phyloP scores from a whole-genome alignment of 1,284 basidiomycete species.

The Cryptococcus sp. region DNA sequence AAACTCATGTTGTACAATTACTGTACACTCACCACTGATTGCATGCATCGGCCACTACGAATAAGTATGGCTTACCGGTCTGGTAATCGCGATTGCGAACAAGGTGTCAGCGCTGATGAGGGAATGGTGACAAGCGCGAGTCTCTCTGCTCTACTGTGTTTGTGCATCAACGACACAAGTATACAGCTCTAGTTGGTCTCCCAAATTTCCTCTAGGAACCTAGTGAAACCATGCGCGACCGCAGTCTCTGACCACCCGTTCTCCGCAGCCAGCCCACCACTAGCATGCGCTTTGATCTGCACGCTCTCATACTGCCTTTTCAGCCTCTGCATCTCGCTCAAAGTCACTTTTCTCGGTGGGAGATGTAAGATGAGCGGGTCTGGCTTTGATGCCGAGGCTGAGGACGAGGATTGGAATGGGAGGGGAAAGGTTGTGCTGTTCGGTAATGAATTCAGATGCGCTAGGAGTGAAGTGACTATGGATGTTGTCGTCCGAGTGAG shows the following conservation, averaged over 20 bases:
- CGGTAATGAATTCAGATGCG: constrained; percentile 59
- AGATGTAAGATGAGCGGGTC: constrained; percentile 11
- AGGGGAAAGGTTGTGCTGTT: constrained; percentile 58
- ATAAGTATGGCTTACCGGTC: no score
- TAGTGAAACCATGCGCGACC: constrained; percentile 71
- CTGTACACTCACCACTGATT: no score
- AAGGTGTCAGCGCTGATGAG: not conserved
- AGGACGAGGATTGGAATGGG: constrained; percentile 54
- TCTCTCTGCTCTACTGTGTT: not conserved
- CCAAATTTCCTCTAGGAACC: constrained; percentile 69
- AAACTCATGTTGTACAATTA: no score
- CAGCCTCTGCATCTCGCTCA: constrained; percentile 79
- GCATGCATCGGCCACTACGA: no score
- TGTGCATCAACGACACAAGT: not conserved
- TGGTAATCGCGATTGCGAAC: not conserved
- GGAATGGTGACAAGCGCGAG: not conserved
- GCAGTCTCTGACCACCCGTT: constrained; percentile 74
- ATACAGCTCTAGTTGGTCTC: constrained; percentile 38
- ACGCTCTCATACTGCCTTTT: constrained; percentile 85
- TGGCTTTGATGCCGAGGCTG: no score
- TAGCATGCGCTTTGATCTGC: constrained; percentile 82
- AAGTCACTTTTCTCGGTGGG: constrained; percentile 64
- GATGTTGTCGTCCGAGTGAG: constrained; percentile 70
- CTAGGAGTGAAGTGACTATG: constrained; percentile 69
- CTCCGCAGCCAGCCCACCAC: constrained; percentile 77